These are phyloP conservation scores for Dendryphion nanum DNA, from an alignment of 2,329 filamentous ascomycete genomes.

Conservation along the genomic window DNA sequence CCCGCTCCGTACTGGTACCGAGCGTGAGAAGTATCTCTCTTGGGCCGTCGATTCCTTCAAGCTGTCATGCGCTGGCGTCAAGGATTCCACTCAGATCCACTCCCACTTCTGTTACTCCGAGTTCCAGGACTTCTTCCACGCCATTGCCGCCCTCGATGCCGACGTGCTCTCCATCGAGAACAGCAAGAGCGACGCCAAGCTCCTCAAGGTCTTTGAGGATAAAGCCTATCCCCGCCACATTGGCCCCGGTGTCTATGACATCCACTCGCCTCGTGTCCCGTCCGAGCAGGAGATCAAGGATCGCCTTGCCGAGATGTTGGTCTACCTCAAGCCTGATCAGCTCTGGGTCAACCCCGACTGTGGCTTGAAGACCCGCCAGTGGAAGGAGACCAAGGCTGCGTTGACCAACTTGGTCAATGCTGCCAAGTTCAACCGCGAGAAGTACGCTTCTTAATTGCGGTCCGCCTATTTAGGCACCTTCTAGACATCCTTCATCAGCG, in stretches of 20 bases:
- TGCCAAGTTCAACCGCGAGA: conserved; percentile 92
- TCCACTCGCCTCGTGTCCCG: conserved; percentile 97
- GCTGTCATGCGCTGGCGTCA: conserved; percentile 86
- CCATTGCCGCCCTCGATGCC: conserved; percentile 95
- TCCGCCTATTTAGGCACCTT: conserved; percentile 20
- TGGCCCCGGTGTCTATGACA: conserved; percentile 98
- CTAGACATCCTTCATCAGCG: conserved; percentile 32
- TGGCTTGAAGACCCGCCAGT: conserved; percentile 98
- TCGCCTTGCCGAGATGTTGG: conserved; percentile 96
- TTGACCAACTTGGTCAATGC: conserved; percentile 97
- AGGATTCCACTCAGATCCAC: conserved; percentile 98
- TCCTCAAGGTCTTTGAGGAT: conserved; percentile 97
- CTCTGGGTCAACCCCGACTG: conserved; percentile 99
- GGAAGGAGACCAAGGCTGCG: conserved; percentile 97
- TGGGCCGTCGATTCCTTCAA: conserved; percentile 99
- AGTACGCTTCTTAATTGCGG: conserved; percentile 64
- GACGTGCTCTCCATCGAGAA: conserved; percentile 99
- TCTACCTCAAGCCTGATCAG: conserved; percentile 93
- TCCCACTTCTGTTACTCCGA: conserved; percentile 99
- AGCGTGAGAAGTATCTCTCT: conserved; percentile 93
- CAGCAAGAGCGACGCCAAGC: conserved; percentile 99
- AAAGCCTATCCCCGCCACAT: conserved; percentile 98
- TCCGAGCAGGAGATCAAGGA: conserved; percentile 98
- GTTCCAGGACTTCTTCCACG: conserved; percentile 99
- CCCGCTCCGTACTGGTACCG: conserved; percentile 86